A percentile compares a stretch with the other conserved stretches of the same genome.
Evolutionary conservation across 1,284 basidiomycete species (phyloP).

Genomic region (Fomitiporia mediterranea): DNA sequence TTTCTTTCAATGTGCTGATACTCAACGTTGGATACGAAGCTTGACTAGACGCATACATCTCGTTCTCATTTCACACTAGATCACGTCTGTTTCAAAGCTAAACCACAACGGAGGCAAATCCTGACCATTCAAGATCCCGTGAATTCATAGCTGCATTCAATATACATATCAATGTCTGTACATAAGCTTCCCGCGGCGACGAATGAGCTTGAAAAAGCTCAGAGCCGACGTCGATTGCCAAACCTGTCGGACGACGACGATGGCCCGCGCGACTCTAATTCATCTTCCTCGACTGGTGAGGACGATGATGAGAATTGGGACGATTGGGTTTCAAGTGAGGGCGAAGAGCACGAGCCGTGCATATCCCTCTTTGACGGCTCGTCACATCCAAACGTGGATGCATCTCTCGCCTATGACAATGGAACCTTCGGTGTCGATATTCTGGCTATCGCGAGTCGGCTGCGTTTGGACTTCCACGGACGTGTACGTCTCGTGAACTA

Average conservation of each 20-base stretch:
- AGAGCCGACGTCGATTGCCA: not conserved
- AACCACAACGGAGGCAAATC: too few relatives aligned
- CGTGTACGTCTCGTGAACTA: constrained; percentile 82
- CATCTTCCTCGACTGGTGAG: constrained; percentile 26
- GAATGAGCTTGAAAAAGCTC: constrained; percentile 17
- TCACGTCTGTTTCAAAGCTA: not conserved
- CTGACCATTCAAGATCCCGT: too few relatives aligned
- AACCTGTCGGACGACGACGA: constrained; percentile 1
- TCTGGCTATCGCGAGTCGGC: constrained; percentile 39
- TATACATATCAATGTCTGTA: constrained; percentile 6
- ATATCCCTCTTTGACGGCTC: constrained; percentile 79
- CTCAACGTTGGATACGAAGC: too few relatives aligned
- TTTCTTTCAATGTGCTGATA: too few relatives aligned
- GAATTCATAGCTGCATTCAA: not conserved
- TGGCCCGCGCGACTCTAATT: not conserved
- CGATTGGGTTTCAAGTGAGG: constrained; percentile 75
- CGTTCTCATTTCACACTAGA: not conserved
- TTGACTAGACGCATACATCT: too few relatives aligned
- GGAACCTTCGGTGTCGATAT: constrained; percentile 60
- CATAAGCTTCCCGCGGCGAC: constrained; percentile 16
- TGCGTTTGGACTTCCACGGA: constrained; percentile 70
- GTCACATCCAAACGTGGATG: constrained; percentile 53
- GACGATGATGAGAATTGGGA: constrained; percentile 72
- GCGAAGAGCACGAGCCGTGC: constrained; percentile 46
- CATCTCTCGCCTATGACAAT: constrained; percentile 65